Evolutionary conservation across 129 eudicot species (phyloP).

Genomic region (Centrapalus pauciflorus): DNA sequence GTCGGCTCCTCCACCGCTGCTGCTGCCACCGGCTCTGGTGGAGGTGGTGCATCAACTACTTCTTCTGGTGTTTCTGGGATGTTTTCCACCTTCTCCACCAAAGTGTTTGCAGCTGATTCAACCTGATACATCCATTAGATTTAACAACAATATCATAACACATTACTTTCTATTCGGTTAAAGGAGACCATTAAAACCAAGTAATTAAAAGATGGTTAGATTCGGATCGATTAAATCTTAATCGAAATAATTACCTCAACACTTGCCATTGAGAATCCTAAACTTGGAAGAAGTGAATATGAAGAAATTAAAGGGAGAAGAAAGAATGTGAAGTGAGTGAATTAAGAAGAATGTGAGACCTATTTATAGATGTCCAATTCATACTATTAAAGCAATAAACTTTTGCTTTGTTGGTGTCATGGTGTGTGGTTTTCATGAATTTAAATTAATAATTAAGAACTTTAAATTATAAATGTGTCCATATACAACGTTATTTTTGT

Average conservation of each 20-base stretch:
- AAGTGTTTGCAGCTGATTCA: conserved; percentile 32
- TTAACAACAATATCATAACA: background rate
- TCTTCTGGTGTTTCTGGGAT: conserved; percentile 31
- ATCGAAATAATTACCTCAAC: conserved; percentile 41
- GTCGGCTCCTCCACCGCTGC: conserved; percentile 16
- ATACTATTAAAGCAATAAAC: too few species aligned
- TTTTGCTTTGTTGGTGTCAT: too few species aligned
- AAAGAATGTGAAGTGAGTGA: conserved; percentile 6
- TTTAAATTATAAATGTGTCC: too few species aligned
- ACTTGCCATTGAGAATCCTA: conserved; percentile 47
- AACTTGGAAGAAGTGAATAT: conserved; percentile 2
- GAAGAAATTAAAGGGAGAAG: conserved; percentile 2
- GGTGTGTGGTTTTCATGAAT: too few species aligned
- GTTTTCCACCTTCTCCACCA: conserved; percentile 32
- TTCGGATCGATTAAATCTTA: too few species aligned
- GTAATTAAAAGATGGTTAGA: background rate
- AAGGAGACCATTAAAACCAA: too few species aligned
- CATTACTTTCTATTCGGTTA: too few species aligned
- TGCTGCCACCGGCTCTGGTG: conserved; percentile 21
- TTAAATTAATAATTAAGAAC: too few species aligned
- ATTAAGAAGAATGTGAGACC: conserved; percentile 14
- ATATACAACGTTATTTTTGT: too few species aligned
- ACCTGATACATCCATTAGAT: conserved; percentile 30
- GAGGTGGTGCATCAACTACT: conserved; percentile 23
- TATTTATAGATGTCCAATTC: conserved; percentile 42